phyloP scores from a whole-genome alignment of 495 filamentous ascomycete genomes.

The Glonium stellatum region DNA sequence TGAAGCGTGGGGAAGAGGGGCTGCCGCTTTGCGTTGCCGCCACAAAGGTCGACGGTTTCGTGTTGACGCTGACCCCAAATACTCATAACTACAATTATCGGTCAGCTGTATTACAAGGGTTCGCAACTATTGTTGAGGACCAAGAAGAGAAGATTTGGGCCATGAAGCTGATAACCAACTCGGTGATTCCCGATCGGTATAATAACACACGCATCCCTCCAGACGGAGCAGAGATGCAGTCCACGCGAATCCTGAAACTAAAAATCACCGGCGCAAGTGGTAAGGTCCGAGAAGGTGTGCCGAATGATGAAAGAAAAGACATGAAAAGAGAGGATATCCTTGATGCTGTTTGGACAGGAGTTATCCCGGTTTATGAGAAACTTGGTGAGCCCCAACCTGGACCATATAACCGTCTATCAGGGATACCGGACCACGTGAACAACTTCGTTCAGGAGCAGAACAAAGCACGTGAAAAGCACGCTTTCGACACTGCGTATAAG shows the following conservation, averaged over 20 bases:
- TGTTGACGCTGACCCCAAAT: slow-evolving; percentile 71
- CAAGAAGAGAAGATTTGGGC: slow-evolving; percentile 72
- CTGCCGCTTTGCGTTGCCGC: slow-evolving; percentile 59
- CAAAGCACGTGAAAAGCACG: slow-evolving; percentile 44
- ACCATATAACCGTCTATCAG: slow-evolving; percentile 51
- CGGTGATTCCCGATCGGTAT: slow-evolving; percentile 64
- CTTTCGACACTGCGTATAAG: slow-evolving; percentile 43
- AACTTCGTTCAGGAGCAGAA: slow-evolving; percentile 52
- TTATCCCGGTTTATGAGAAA: slow-evolving; percentile 64
- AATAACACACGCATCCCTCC: slow-evolving; percentile 63
- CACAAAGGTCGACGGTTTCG: slow-evolving; percentile 65
- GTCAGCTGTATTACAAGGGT: slow-evolving; percentile 71
- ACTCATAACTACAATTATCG: slow-evolving; percentile 86
- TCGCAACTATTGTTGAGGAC: slow-evolving; percentile 60
- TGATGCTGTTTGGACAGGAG: slow-evolving; percentile 67
- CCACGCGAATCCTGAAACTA: slow-evolving; percentile 68
- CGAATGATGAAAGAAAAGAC: slow-evolving; percentile 64
- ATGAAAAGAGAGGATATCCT: slow-evolving; percentile 52
- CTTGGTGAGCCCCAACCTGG: slow-evolving; percentile 63
- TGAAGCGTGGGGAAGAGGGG: slow-evolving; percentile 37
- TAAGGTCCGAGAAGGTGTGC: slow-evolving; percentile 65
- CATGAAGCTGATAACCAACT: slow-evolving; percentile 74
- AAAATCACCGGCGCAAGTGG: slow-evolving; percentile 64
- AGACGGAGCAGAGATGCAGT: slow-evolving; percentile 65
- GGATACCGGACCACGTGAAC: slow-evolving; percentile 57